Evolutionary conservation across 768 basidiomycete species (phyloP), one percentile per base, ranked within the genome.

Genomic region (Wakefieldia striispora): DNA sequence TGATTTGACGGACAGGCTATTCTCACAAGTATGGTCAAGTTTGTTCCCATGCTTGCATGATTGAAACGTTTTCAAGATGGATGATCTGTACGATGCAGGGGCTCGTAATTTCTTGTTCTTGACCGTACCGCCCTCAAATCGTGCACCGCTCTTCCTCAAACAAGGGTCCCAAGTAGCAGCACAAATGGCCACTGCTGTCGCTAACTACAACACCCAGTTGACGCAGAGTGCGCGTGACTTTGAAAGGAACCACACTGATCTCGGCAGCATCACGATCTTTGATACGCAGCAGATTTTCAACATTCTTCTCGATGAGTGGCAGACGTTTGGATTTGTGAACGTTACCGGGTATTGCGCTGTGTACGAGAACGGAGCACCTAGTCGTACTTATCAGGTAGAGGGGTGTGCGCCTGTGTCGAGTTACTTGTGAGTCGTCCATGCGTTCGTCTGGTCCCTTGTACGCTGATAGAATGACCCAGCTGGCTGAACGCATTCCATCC

Each of bases 401-500:
- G 76, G 77, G 3, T 85, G 80, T 60, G 82, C 80, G 13, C 83
- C 83, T 3, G 82, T 80, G 24, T 81, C 79, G 17, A 83, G 71
- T 40, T 84, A 84, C 61, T 84, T 85, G 82, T 83, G 59, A 70
- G 80, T 72, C 13, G 6, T 16, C 47, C 14, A 12, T 1, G 12
- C 19, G n/a, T 27, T 26, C 6, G 26, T 23, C 41, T 41, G 34
- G n/a, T 24, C 7, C 3, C 13, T 23, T 16, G 4, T 35, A 0
- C n/a, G 14, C 45, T 56, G 20, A 53, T 10, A 17, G 38, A 38
- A 20, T 9, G 1, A 17, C 36, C 14, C 49, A 83, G 81, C 68
- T 84, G 82, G 82, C 59, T 84, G 40, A 83, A 84, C 60, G 61
- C 71, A 3, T 66, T 85, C 35, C 82, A 84, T 60, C 83, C 82